Percentiles rank a stretch among this genome's conserved stretches.
Evolutionary conservation across 2,329 filamentous ascomycete species (phyloP).

Genomic region (Chalaropsis ovoidea): DNA sequence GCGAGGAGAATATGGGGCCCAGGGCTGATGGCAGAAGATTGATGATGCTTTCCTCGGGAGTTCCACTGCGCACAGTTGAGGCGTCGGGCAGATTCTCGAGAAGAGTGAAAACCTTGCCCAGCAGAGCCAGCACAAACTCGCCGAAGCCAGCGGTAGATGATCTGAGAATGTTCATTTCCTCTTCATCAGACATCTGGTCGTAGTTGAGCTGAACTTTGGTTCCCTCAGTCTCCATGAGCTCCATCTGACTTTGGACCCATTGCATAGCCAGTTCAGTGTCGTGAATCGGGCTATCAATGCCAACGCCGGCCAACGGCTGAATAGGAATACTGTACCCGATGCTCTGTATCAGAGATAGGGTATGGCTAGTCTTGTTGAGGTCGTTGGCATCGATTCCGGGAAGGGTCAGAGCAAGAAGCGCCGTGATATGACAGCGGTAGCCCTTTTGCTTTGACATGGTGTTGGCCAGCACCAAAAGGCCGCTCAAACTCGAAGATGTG

Average conservation of each 20-base stretch:
- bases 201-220: conserved; percentile 81
- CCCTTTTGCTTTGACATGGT: conserved; percentile 88
- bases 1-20: conserved; percentile 75
- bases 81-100: conserved; percentile 91
- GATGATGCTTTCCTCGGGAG: conserved; percentile 92
- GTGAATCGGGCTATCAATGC: conserved; percentile 56
- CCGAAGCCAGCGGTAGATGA: conserved; percentile 91
- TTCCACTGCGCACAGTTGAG: conserved; percentile 74
- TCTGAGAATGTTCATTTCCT: conserved; percentile 76
- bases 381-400: conserved; percentile 98
- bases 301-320: conserved; percentile 56
- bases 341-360: conserved; percentile 87
- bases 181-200: conserved; percentile 69
- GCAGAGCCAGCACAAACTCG: conserved; percentile 81
- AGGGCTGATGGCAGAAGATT: conserved; percentile 89
- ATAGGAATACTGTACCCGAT: conserved; percentile 95
- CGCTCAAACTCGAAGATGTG: conserved; percentile 84
- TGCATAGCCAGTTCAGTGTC: conserved; percentile 71
- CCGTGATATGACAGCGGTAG: conserved; percentile 93
- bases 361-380: conserved; percentile 89
- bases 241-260: conserved; percentile 92
- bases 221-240: conserved; percentile 81
- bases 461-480: conserved; percentile 82
- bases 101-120: conserved; percentile 90
- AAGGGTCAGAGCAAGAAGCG: conserved; percentile 78